Evolutionary conservation across 371 early-diverging fungal species (phyloP).

Genomic region (Mycotypha africana): DNA sequence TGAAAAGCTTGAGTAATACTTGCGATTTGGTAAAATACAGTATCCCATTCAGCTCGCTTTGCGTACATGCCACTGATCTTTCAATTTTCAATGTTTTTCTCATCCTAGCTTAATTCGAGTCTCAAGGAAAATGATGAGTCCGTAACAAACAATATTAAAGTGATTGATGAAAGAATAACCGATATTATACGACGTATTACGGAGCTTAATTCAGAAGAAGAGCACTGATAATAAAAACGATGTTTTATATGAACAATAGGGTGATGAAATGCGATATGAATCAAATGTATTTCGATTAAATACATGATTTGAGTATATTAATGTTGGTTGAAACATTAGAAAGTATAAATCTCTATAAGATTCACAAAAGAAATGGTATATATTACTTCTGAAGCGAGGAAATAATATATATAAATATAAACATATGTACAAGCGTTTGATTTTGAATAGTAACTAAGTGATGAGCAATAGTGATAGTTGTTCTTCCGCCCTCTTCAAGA

Average conservation of each 20-base stretch:
- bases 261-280: too few species aligned
- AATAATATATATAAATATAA: too few species aligned
- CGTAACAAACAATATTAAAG: conserved; percentile 62
- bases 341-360: too few species aligned
- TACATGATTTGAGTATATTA: too few species aligned
- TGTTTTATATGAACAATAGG: too few species aligned
- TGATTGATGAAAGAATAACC: conserved; percentile 62
- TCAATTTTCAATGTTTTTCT: too few species aligned
- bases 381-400: too few species aligned
- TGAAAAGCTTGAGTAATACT: conserved; percentile 61
- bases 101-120: conserved; percentile 52
- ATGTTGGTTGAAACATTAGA: too few species aligned
- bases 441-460: conserved; percentile 70
- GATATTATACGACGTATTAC: conserved; percentile 58
- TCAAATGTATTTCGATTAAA: too few species aligned
- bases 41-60: neutral
- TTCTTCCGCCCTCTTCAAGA: conserved; percentile 50
- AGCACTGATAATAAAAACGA: too few species aligned
- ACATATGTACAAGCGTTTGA: too few species aligned
- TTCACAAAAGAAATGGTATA: too few species aligned
- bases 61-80: neutral
- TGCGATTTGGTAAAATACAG: conserved; percentile 32
- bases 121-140: conserved; percentile 61
- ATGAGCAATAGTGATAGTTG: conserved; percentile 69
- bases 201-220: conserved; percentile 14